Conservation (phyloP, 1,284 basidiomycete genomes). For the Pascua guehoae region DNA sequence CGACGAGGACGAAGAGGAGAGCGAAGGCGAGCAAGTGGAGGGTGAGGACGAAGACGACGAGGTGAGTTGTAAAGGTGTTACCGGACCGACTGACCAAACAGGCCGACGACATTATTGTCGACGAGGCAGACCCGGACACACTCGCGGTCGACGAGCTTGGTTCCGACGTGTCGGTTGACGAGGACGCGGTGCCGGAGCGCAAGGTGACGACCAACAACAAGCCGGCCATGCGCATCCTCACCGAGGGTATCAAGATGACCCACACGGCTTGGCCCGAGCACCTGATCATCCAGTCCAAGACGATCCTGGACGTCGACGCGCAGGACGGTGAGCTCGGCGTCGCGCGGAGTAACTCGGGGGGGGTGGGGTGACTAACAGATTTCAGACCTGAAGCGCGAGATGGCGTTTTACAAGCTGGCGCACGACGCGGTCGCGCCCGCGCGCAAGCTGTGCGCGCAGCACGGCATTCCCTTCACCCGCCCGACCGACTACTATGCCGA, state of each 20-base stretch:
- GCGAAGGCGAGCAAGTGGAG: slow-evolving; percentile 65
- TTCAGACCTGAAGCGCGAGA: slow-evolving; percentile 80
- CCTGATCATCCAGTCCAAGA: slow-evolving; percentile 67
- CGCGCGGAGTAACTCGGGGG: too few species aligned
- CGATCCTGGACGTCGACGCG: slow-evolving; percentile 71
- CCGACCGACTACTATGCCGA: slow-evolving; percentile 96
- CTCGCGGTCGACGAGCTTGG: slow-evolving; percentile 69
- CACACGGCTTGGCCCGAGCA: slow-evolving; percentile 82
- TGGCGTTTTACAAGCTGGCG: slow-evolving; percentile 96
- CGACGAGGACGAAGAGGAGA: slow-evolving; percentile 60
- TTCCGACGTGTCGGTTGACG: slow-evolving; percentile 60
- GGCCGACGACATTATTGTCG: slow-evolving; percentile 45
- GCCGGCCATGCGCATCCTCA: slow-evolving; percentile 76
- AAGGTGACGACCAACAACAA: slow-evolving; percentile 80
- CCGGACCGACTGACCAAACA: slow-evolving; percentile 1
- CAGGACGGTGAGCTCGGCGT: slow-evolving; percentile 41
- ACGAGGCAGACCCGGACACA: slow-evolving; percentile 50
- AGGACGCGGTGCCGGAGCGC: slow-evolving; percentile 70
- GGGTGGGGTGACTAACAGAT: not conserved
- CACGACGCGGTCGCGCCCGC: slow-evolving; percentile 75
- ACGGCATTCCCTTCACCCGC: slow-evolving; percentile 79
- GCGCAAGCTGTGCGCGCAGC: slow-evolving; percentile 66
- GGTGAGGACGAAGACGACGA: slow-evolving; percentile 60
- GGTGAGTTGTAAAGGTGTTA: slow-evolving; percentile 14
- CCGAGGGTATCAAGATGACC: slow-evolving; percentile 71